These are phyloP conservation scores for Viola odorata DNA, from an alignment of 345 rosid genomes.

Conservation along the genomic window DNA sequence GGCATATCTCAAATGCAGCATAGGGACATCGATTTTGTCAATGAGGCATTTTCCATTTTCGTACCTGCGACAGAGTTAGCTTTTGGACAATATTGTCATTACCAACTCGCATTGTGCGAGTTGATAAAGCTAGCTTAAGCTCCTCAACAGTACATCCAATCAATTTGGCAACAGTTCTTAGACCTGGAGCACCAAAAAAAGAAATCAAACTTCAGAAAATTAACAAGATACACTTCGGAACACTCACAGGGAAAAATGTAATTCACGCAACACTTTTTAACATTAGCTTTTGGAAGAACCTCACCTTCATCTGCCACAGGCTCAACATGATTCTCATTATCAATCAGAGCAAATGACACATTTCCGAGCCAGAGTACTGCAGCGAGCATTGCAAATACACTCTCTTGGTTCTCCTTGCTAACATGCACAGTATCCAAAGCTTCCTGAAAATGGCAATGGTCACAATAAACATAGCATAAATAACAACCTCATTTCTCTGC, in stretches of 20 bases:
- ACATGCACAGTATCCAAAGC: slow-evolving; percentile 95
- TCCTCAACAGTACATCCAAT: slow-evolving; percentile 65
- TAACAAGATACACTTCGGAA: neutral
- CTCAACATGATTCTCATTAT: slow-evolving; percentile 95
- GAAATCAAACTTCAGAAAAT: neutral
- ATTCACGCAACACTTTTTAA: neutral
- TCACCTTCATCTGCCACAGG: slow-evolving; percentile 79
- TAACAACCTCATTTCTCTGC: slow-evolving; percentile 7
- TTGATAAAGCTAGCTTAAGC: slow-evolving; percentile 73
- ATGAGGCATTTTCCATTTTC: slow-evolving; percentile 1
- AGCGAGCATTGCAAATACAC: slow-evolving; percentile 91
- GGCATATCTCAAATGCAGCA: too few species aligned
- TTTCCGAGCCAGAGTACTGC: slow-evolving; percentile 99
- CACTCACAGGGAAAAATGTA: neutral
- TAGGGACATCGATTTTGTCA: too few species aligned
- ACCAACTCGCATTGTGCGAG: slow-evolving; percentile 93
- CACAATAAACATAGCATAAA: slow-evolving; percentile 9
- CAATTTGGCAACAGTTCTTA: slow-evolving; percentile 65
- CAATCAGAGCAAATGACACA: slow-evolving; percentile 63
- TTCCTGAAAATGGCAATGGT: slow-evolving; percentile 48
- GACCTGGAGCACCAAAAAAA: slow-evolving; percentile 41
- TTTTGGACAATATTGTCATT: slow-evolving; percentile 84
- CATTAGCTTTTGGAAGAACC: slow-evolving; percentile 18
- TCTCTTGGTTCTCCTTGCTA: slow-evolving; percentile 92
- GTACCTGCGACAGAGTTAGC: slow-evolving; percentile 81